Conservation (phyloP, 2,329 filamentous ascomycete species). For the Colletotrichum lentis region DNA sequence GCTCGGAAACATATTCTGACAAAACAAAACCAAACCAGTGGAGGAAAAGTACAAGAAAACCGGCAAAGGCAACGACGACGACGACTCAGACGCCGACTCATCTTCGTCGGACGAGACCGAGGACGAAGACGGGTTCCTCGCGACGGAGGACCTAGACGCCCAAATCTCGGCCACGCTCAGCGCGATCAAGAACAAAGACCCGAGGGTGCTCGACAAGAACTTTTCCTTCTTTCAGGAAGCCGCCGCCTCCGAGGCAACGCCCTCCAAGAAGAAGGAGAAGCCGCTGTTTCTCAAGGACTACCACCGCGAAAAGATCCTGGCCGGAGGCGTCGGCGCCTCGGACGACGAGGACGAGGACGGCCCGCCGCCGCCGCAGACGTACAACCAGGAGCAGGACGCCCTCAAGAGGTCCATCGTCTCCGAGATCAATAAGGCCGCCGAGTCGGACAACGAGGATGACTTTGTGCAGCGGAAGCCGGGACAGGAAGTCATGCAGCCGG, state of each 20-base stretch:
- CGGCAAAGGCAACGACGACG: constrained; percentile 57
- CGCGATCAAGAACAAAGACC: constrained; percentile 90
- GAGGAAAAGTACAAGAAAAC: constrained; percentile 80
- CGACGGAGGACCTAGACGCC: constrained; percentile 83
- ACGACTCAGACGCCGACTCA: constrained; percentile 63
- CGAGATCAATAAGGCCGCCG: constrained; percentile 75
- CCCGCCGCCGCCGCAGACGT: constrained; percentile 68
- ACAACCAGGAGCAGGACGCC: constrained; percentile 86
- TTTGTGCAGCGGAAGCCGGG: constrained; percentile 77
- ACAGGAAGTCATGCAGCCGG: constrained; percentile 43
- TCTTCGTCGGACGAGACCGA: constrained; percentile 82
- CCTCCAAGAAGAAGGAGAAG: constrained; percentile 74
- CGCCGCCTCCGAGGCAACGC: constrained; percentile 41
- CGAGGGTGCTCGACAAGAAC: constrained; percentile 83
- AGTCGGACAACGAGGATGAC: constrained; percentile 66
- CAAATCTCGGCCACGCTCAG: constrained; percentile 87
- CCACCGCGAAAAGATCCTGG: constrained; percentile 87
- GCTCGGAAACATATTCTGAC: too few species aligned
- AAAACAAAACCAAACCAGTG: constrained; percentile 59
- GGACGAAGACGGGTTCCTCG: constrained; percentile 88
- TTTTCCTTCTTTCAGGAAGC: constrained; percentile 75
- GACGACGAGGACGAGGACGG: constrained; percentile 64
- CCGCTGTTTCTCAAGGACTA: constrained; percentile 89
- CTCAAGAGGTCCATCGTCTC: constrained; percentile 80
- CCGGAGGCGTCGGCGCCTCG: constrained; percentile 68